Percentiles rank a stretch among this genome's conserved stretches.
phyloP scores from a whole-genome alignment of 1,139 yeast species.

The Waltiozyma sp. region DNA sequence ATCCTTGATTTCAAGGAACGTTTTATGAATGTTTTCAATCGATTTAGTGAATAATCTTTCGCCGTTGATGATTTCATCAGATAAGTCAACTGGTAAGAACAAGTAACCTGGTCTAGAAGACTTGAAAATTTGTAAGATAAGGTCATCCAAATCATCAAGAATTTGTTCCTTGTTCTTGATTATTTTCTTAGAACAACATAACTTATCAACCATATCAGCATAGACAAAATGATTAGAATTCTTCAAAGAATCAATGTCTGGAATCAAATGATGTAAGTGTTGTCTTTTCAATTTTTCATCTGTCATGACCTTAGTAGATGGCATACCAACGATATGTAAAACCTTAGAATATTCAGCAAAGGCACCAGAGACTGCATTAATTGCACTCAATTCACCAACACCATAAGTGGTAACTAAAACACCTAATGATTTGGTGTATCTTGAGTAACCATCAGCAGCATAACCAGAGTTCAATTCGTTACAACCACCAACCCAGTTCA shows the following conservation, averaged over 20 bases:
- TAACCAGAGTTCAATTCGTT: slow-evolving; percentile 51
- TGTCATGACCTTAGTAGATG: slow-evolving; percentile 27
- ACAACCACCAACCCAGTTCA: slow-evolving; percentile 37
- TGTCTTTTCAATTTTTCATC: slow-evolving; percentile 8
- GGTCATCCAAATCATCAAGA: slow-evolving; percentile 49
- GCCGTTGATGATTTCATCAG: slow-evolving; percentile 31
- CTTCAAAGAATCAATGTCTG: slow-evolving; percentile 30
- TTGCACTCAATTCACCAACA: slow-evolving; percentile 63
- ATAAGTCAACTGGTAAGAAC: slow-evolving; percentile 62
- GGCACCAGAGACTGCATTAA: slow-evolving; percentile 58
- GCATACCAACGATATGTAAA: slow-evolving; percentile 58
- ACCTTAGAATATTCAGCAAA: slow-evolving; percentile 56
- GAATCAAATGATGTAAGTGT: slow-evolving; percentile 51
- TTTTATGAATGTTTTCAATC: slow-evolving; percentile 12
- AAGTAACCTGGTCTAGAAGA: slow-evolving; percentile 72
- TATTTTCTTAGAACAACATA: slow-evolving; percentile 50
- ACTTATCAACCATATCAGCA: slow-evolving; percentile 42
- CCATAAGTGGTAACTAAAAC: slow-evolving; percentile 58
- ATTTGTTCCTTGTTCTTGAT: slow-evolving; percentile 39
- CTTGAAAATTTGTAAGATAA: slow-evolving; percentile 42
- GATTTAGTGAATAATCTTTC: slow-evolving; percentile 19
- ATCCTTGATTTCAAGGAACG: slow-evolving; percentile 14
- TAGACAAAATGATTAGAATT: slow-evolving; percentile 46
- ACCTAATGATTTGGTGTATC: slow-evolving; percentile 48
- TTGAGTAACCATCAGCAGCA: slow-evolving; percentile 58